Conservation (phyloP, 306 rosid species). For the Neltuma alba region DNA sequence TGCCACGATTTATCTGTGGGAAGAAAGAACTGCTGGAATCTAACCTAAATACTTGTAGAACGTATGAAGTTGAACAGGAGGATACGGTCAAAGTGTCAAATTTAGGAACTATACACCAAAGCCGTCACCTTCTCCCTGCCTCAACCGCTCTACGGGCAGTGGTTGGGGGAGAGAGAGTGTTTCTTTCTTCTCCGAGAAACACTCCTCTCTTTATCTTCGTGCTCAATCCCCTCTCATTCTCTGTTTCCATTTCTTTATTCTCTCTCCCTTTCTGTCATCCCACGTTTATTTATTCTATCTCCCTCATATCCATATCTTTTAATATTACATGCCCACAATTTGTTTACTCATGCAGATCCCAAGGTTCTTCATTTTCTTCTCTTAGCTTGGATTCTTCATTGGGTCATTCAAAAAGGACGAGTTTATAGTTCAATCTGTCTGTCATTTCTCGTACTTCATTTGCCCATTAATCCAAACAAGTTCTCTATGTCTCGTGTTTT, state of each 20-base stretch:
- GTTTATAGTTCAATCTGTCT: not conserved
- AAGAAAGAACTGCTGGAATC: not conserved
- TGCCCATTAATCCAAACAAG: not conserved
- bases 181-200: constrained; percentile 24
- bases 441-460: not conserved
- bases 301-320: not conserved
- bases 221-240: constrained; percentile 24
- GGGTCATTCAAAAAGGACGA: not conserved
- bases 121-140: not conserved
- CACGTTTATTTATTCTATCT: not conserved
- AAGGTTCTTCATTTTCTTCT: not conserved
- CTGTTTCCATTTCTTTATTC: not conserved
- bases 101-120: not conserved
- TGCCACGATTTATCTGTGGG: not conserved
- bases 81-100: constrained; percentile 30
- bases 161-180: not conserved
- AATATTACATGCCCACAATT: not conserved
- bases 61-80: not conserved
- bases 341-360: constrained; percentile 7
- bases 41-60: not conserved
- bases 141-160: not conserved
- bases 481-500: constrained; percentile 47
- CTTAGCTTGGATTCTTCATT: not conserved
- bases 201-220: constrained; percentile 26
- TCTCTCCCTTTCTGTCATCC: not conserved